Conservation (phyloP, 495 filamentous ascomycete genomes). For the Neohortaea acidophila region DNA sequence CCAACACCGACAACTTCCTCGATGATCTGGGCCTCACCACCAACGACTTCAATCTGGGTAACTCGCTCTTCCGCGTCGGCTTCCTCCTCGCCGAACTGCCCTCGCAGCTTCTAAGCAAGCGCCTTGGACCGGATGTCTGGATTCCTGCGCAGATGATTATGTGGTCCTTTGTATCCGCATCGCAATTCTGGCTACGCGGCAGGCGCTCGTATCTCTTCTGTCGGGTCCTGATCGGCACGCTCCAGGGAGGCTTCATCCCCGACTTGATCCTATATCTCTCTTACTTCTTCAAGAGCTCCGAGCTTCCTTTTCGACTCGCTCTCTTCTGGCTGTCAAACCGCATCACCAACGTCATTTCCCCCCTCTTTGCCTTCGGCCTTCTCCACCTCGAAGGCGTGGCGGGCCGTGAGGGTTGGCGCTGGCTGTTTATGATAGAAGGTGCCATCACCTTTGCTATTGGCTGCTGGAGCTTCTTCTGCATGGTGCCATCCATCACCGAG, state of each 20-base stretch:
- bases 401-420: slow-evolving; percentile 35
- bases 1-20: slow-evolving; percentile 25
- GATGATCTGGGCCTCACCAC: slow-evolving; percentile 29
- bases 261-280: slow-evolving; percentile 37
- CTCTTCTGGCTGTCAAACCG: slow-evolving; percentile 37
- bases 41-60: slow-evolving; percentile 33
- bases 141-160: slow-evolving; percentile 33
- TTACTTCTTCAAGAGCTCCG: slow-evolving; percentile 36
- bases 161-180: slow-evolving; percentile 31
- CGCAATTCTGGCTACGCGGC: slow-evolving; percentile 29
- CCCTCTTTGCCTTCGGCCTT: slow-evolving; percentile 36
- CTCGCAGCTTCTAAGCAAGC: slow-evolving; percentile 33
- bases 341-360: slow-evolving; percentile 32
- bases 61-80: slow-evolving; percentile 29
- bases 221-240: slow-evolving; percentile 30
- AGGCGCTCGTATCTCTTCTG: slow-evolving; percentile 28
- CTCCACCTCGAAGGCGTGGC: slow-evolving; percentile 35
- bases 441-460: slow-evolving; percentile 38
- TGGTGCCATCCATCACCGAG: too few relatives aligned
- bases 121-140: slow-evolving; percentile 33
- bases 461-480: slow-evolving; percentile 34
- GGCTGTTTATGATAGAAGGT: slow-evolving; percentile 42
- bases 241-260: slow-evolving; percentile 29
- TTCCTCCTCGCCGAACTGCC: slow-evolving; percentile 37
- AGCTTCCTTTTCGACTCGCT: slow-evolving; percentile 34